These are phyloP conservation scores for Cladosporium sp. DNA, from an alignment of 2,329 filamentous ascomycete genomes.

Conservation along the genomic window DNA sequence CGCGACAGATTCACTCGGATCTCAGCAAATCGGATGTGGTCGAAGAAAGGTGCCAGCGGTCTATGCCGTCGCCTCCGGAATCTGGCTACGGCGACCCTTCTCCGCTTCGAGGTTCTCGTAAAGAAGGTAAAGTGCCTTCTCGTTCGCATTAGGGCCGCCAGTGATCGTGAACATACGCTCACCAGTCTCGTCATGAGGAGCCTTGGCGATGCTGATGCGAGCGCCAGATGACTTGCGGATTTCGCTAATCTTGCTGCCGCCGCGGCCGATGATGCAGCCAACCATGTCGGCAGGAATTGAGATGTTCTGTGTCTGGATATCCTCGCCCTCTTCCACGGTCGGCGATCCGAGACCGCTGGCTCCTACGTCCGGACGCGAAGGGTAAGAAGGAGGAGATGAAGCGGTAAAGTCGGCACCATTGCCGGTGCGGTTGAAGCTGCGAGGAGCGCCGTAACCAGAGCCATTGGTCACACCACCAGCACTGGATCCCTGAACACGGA, in stretches of 20 bases:
- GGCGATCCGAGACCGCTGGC: constrained; percentile 76
- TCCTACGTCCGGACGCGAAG: constrained; percentile 65
- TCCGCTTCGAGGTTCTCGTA: constrained; percentile 99
- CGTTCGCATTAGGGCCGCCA: constrained; percentile 88
- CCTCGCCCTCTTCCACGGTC: constrained; percentile 93
- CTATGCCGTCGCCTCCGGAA: constrained; percentile 38
- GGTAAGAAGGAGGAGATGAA: constrained; percentile 63
- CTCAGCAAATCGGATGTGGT: constrained; percentile 14
- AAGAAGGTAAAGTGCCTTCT: constrained; percentile 89
- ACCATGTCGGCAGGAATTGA: constrained; percentile 99
- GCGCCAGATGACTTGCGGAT: constrained; percentile 96
- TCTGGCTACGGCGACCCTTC: constrained; percentile 95
- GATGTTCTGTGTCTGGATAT: constrained; percentile 98
- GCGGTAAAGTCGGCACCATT: constrained; percentile 98
- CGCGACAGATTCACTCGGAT: constrained; percentile 12
- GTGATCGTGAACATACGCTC: constrained; percentile 99
- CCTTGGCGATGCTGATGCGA: constrained; percentile 95
- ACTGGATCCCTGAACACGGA: constrained; percentile 70
- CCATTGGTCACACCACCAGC: constrained; percentile 51
- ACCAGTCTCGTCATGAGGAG: constrained; percentile 92
- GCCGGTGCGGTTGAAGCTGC: constrained; percentile 84
- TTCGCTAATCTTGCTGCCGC: constrained; percentile 95
- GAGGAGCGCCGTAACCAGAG: constrained; percentile 45
- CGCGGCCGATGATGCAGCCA: constrained; percentile 96
- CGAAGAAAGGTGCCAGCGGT: constrained; percentile 7